Evolutionary conservation across 1,284 basidiomycete genomes (phyloP).

Genomic region (Ganoderma leucocontextum): DNA sequence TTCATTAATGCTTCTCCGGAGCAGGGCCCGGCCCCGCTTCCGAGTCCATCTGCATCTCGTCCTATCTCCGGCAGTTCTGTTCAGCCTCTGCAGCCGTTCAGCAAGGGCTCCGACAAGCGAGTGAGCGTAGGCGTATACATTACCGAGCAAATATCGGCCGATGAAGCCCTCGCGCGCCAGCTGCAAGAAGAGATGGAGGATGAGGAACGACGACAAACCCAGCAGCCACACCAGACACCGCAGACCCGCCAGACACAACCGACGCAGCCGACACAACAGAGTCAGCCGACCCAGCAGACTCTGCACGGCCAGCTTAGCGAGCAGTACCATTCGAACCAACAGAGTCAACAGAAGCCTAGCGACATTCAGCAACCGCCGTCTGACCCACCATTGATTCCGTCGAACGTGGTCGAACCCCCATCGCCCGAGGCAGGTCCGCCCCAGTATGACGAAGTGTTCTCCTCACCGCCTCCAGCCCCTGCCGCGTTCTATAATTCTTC

Average conservation of each 20-base stretch:
- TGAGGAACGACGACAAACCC: constrained; percentile 16
- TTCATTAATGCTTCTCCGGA: constrained; percentile 27
- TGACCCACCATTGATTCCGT: constrained; percentile 1
- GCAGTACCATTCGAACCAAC: not conserved
- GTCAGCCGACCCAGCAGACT: not conserved
- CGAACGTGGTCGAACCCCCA: constrained; percentile 1
- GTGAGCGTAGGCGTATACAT: constrained; percentile 13
- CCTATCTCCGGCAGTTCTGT: constrained; percentile 13
- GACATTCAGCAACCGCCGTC: not conserved
- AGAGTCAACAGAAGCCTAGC: not conserved
- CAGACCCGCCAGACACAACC: not conserved
- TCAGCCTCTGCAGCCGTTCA: not conserved
- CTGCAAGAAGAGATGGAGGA: constrained; percentile 43
- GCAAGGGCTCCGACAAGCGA: not conserved
- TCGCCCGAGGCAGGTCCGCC: constrained; percentile 19
- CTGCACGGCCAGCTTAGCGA: not conserved
- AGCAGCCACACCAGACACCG: not conserved
- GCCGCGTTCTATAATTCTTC: constrained; percentile 22
- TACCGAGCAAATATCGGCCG: constrained; percentile 43
- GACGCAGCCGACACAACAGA: not conserved
- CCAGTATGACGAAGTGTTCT: constrained; percentile 32
- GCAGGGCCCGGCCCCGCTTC: constrained; percentile 20
- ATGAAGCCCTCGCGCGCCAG: constrained; percentile 46
- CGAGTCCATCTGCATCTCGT: not conserved
- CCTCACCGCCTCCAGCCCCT: constrained; percentile 16